These are phyloP conservation scores for Kondoa subrosea DNA, from an alignment of 768 basidiomycete species.

Conservation along the genomic window DNA sequence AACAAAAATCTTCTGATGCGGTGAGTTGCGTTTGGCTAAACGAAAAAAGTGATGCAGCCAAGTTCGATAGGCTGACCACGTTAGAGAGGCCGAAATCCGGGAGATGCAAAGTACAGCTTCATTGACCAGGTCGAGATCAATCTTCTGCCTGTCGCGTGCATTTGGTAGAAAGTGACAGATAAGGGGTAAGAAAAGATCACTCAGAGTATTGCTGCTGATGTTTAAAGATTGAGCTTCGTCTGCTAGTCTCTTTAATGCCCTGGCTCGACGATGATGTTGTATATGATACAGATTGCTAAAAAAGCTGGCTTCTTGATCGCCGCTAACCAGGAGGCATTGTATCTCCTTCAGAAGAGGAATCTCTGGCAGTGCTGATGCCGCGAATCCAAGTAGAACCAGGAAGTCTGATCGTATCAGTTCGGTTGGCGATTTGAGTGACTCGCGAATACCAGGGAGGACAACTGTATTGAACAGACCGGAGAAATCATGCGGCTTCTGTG, in stretches of 20 bases:
- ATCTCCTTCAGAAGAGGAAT: conserved; percentile 57
- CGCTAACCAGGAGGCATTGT: conserved; percentile 58
- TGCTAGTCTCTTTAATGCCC: conserved; percentile 68
- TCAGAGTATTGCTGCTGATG: conserved; percentile 51
- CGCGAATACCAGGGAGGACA: conserved; percentile 57
- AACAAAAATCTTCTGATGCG: conserved; percentile 49
- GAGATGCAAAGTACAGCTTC: conserved; percentile 72
- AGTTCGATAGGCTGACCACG: conserved; percentile 68
- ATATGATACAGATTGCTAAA: conserved; percentile 92
- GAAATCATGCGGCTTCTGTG: conserved; percentile 32
- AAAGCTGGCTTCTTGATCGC: conserved; percentile 87
- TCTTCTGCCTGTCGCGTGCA: conserved; percentile 25
- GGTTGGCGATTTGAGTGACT: conserved; percentile 56
- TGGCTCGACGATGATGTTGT: conserved; percentile 70
- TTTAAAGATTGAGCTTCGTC: conserved; percentile 40
- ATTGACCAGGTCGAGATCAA: conserved; percentile 51
- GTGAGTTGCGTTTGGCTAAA: conserved; percentile 34
- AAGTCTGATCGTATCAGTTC: conserved; percentile 78
- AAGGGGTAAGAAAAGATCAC: conserved; percentile 72
- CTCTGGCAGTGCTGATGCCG: conserved; percentile 48
- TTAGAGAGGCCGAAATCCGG: conserved; percentile 53
- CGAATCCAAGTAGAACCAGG: conserved; percentile 57
- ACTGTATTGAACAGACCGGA: conserved; percentile 45
- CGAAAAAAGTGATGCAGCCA: conserved; percentile 67
- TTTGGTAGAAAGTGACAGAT: conserved; percentile 61